A percentile compares a stretch with the other conserved stretches of the same genome.
phyloP scores from a whole-genome alignment of 2,329 filamentous ascomycete species.

The Phialocephala sp. region DNA sequence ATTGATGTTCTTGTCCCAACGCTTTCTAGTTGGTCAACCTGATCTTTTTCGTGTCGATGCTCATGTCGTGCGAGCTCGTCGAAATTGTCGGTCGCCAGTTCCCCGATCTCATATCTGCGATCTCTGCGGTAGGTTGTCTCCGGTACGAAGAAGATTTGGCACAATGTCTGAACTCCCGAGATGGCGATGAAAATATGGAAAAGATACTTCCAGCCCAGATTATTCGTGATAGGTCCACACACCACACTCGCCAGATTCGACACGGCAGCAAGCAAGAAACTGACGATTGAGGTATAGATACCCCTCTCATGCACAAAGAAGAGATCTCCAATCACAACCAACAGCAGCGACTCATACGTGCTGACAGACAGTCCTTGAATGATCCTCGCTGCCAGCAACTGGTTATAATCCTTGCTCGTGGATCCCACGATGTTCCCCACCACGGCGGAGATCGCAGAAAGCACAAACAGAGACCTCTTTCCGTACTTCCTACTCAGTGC shows the following conservation, averaged over 20 bases:
- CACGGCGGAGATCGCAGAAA: conserved; percentile 29
- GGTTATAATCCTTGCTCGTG: conserved; percentile 25
- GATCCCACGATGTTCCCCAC: conserved; percentile 31
- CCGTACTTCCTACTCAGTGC: conserved; percentile 34
- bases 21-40: background rate
- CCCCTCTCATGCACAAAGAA: conserved; percentile 53
- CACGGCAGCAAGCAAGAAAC: conserved; percentile 48
- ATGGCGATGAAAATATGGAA: conserved; percentile 28
- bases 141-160: conserved; percentile 55
- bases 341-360: conserved; percentile 41
- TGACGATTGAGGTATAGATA: conserved; percentile 48
- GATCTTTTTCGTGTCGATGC: conserved; percentile 18
- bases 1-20: background rate
- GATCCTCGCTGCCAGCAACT: conserved; percentile 33
- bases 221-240: conserved; percentile 47
- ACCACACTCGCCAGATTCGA: conserved; percentile 48
- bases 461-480: conserved; percentile 30
- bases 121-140: conserved; percentile 54
- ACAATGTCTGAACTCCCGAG: conserved; percentile 25
- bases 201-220: conserved; percentile 50
- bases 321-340: conserved; percentile 47
- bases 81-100: conserved; percentile 23
- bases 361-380: conserved; percentile 34
- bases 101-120: conserved; percentile 26
- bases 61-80: conserved; percentile 19